These are phyloP conservation scores for Cyberlindnera xishuangbannaensis DNA, from an alignment of 805 yeast species.

Conservation along the genomic window DNA sequence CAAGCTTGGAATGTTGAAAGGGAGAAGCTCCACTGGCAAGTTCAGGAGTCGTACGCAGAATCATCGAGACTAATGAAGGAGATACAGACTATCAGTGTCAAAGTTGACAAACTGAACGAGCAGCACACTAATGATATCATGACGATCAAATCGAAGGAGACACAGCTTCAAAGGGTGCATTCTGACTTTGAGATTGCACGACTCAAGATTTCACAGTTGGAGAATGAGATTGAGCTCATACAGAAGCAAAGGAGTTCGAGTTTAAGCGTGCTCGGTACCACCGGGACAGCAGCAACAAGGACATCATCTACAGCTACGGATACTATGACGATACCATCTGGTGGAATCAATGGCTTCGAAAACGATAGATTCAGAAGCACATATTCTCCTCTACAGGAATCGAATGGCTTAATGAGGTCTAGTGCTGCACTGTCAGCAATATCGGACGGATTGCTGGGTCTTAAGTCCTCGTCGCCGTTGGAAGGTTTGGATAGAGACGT, in stretches of 20 bases:
- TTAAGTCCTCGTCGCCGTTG: slow-evolving; percentile 12
- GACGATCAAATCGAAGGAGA: slow-evolving; percentile 59
- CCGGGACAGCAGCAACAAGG: background rate
- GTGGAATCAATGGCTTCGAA: background rate
- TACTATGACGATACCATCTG: too few relatives aligned
- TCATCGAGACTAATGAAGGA: slow-evolving; percentile 24
- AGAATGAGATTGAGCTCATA: slow-evolving; percentile 37
- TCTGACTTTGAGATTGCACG: slow-evolving; percentile 58
- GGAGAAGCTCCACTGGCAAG: slow-evolving; percentile 25
- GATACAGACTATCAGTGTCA: slow-evolving; percentile 15
- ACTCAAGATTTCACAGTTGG: slow-evolving; percentile 46
- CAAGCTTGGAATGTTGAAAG: slow-evolving; percentile 28
- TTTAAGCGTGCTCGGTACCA: slow-evolving; percentile 4
- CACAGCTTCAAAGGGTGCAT: slow-evolving; percentile 54
- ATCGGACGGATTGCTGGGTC: background rate
- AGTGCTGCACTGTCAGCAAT: background rate
- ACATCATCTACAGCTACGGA: too few relatives aligned
- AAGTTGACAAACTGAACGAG: slow-evolving; percentile 39
- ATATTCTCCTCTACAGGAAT: slow-evolving; percentile 17
- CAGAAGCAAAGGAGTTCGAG: slow-evolving; percentile 27
- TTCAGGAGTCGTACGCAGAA: slow-evolving; percentile 26
- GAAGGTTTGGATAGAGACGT: slow-evolving; percentile 23
- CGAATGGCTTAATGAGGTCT: slow-evolving; percentile 6
- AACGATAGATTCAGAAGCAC: slow-evolving; percentile 6
- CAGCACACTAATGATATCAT: slow-evolving; percentile 47